Evolutionary conservation across 805 yeast species (phyloP), one percentile per base, ranked within the genome.

Genomic region (Zygosaccharomyces gambellarensis): DNA sequence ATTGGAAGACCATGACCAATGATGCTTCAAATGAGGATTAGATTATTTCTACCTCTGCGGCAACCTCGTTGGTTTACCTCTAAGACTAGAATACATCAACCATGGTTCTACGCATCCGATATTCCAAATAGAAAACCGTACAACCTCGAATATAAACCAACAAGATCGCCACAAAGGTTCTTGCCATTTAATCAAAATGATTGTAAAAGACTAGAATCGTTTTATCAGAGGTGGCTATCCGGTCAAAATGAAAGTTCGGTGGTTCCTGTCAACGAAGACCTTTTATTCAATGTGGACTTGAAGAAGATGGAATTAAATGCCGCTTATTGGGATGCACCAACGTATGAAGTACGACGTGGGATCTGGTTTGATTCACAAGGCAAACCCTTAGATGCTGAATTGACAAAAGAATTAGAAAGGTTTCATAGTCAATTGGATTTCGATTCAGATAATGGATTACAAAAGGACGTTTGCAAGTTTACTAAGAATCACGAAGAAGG

Each of bases 41-140:
- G 21, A 23, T 21, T 9, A 9, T 11, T 21, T 12, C 25, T 25
- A 34, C 36, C 28, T 10, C 19, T 31, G 7, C 12, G n/a, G 11
- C 36, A 30, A 3, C 5, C 19, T 19, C 36, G 45, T 30, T 21
- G 23, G 28, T n/a, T 42, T 23, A 12, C 38, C 28, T 19, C 45
- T 25, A 17, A 11, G 14, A 4, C 4, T 21, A 12, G 19, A 10
- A 17, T 32, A 11, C 36, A 44, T 11, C 40, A 39, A 12, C 43
- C 47, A 53, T 90, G 97, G 97, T 89, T 80, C 63, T 85, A 88
- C 59, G 92, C 96, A 2, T 82, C 89, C 0, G 96, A 88, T 62
- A 66, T 81, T 5, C 95, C 97, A 1, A 64, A 72, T 10, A 67
- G 79, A 7, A 86, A 85, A 66, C 96, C 96, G 1, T 71, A 63